Conservation (phyloP, 345 rosid genomes). For the Kandelia obovata region DNA sequence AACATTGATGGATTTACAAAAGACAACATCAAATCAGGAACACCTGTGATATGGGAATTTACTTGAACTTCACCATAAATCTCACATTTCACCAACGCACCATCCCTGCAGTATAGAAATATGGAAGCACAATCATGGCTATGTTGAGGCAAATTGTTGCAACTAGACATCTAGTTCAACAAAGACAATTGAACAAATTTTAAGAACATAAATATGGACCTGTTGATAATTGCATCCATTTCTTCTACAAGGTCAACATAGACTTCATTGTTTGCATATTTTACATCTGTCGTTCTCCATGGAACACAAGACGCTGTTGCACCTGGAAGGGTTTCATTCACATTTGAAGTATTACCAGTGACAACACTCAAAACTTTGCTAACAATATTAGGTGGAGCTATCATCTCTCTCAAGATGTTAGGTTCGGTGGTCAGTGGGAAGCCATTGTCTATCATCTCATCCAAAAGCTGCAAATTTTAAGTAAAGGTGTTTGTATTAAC, state of each 20-base stretch:
- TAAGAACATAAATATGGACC: conserved; percentile 32
- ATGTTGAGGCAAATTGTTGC: too few relatives aligned
- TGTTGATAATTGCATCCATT: conserved; percentile 87
- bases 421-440: conserved; percentile 96
- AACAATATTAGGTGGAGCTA: conserved; percentile 84
- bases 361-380: conserved; percentile 92
- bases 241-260: conserved; percentile 91
- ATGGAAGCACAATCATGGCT: background rate
- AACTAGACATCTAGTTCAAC: too few relatives aligned
- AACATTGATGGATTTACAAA: conserved; percentile 75
- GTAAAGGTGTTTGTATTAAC: conserved; percentile 12
- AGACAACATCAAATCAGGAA: conserved; percentile 89
- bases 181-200: background rate
- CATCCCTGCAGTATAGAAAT: conserved; percentile 44
- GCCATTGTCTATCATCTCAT: conserved; percentile 99
- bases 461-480: conserved; percentile 64
- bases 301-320: conserved; percentile 88
- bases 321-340: conserved; percentile 79
- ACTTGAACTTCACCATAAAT: conserved; percentile 84
- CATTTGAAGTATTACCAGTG: conserved; percentile 81
- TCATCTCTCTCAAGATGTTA: conserved; percentile 88
- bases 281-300: conserved; percentile 80
- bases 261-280: conserved; percentile 84
- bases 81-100: conserved; percentile 59
- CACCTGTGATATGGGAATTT: conserved; percentile 82